Percentiles rank a stretch among this genome's conserved stretches.
Evolutionary conservation across 2,329 filamentous ascomycete genomes (phyloP).

Genomic region (Microsporum canis): DNA sequence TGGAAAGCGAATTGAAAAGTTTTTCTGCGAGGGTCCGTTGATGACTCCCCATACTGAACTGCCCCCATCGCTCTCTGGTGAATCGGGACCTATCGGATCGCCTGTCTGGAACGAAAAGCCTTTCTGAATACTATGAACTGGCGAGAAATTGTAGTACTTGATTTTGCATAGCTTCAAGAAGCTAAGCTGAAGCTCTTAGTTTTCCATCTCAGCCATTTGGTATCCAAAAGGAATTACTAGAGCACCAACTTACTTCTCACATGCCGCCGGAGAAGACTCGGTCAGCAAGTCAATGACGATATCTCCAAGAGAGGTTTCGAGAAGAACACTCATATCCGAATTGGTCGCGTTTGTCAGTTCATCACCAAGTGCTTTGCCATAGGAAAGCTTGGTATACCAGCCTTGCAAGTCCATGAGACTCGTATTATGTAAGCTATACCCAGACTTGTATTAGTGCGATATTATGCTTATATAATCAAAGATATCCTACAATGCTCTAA

Average conservation of each 20-base stretch:
- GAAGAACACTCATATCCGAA: conserved; percentile 68
- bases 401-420: too few species aligned
- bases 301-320: conserved; percentile 88
- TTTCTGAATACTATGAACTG: conserved; percentile 83
- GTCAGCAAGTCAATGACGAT: conserved; percentile 88
- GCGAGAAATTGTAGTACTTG: conserved; percentile 98
- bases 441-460: too few species aligned
- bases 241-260: conserved; percentile 69
- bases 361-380: background rate
- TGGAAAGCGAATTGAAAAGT: conserved; percentile 73
- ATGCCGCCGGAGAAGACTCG: conserved; percentile 79
- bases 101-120: conserved; percentile 94
- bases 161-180: conserved; percentile 97
- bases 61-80: conserved; percentile 78
- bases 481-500: too few species aligned
- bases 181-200: conserved; percentile 49
- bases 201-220: conserved; percentile 43
- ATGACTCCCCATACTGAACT: conserved; percentile 84
- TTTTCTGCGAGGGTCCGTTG: conserved; percentile 57
- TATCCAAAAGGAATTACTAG: conserved; percentile 20
- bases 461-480: too few species aligned
- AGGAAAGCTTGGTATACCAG: background rate
- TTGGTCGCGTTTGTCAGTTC: background rate
- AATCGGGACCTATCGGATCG: conserved; percentile 80
- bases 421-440: too few species aligned